These are phyloP conservation scores for Closterium sp. DNA, from an alignment of 139 green algal species.

Conservation along the genomic window DNA sequence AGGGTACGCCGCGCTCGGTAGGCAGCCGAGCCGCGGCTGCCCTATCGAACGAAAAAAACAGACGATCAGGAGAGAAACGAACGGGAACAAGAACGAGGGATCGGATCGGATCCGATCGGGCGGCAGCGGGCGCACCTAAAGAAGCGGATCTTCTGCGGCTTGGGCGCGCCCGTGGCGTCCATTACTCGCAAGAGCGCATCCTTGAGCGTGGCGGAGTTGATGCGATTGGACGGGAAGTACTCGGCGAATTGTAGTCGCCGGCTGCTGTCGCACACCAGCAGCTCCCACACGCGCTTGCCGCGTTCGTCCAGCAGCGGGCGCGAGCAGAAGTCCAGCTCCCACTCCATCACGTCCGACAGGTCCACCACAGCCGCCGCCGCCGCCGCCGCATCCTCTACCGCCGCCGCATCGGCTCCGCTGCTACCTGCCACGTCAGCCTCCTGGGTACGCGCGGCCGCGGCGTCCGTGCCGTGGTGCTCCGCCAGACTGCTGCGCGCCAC, in stretches of 20 bases:
- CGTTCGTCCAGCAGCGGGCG: constrained; percentile 91
- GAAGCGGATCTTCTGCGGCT: constrained; percentile 77
- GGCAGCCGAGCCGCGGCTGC: too few species aligned
- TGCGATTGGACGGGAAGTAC: constrained; percentile 97
- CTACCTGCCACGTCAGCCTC: not conserved
- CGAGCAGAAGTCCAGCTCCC: constrained; percentile 97
- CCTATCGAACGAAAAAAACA: too few species aligned
- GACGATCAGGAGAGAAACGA: too few species aligned
- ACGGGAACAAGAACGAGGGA: too few species aligned
- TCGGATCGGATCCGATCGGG: not conserved
- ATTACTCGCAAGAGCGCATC: constrained; percentile 75
- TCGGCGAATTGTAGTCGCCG: constrained; percentile 83
- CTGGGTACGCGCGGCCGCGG: not conserved
- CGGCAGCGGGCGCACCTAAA: constrained; percentile 70
- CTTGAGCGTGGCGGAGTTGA: constrained; percentile 82
- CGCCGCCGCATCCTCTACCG: not conserved
- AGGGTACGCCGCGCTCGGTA: not conserved
- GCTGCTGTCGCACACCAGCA: constrained; percentile 84
- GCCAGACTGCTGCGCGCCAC: not conserved
- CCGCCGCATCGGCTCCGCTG: not conserved
- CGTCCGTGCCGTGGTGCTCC: not conserved
- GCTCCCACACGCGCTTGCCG: constrained; percentile 98
- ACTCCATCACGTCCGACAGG: constrained; percentile 54
- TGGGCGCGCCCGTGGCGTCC: constrained; percentile 61
- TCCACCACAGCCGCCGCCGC: not conserved